Evolutionary conservation across 2,329 filamentous ascomycete genomes (phyloP).

Genomic region (Aspergillus uvarum): DNA sequence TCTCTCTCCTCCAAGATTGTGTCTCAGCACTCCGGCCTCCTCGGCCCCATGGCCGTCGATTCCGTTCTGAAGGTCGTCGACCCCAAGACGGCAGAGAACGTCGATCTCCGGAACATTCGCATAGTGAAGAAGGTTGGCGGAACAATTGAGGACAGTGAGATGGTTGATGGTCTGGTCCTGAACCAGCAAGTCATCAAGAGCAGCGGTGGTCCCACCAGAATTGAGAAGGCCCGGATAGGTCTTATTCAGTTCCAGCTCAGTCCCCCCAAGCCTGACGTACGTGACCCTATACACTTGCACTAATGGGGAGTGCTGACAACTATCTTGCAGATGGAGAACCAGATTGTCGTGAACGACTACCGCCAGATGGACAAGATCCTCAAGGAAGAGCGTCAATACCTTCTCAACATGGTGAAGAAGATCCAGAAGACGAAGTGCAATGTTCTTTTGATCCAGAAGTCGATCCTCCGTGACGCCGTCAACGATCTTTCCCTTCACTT

Average conservation of each 20-base stretch:
- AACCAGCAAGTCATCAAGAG: conserved; percentile 93
- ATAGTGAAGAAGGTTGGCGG: conserved; percentile 97
- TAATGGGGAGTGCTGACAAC: conserved; percentile 1
- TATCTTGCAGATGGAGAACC: conserved; percentile 83
- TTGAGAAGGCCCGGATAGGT: conserved; percentile 96
- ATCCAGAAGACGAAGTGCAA: conserved; percentile 99
- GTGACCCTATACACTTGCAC: conserved; percentile 30
- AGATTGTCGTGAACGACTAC: conserved; percentile 98
- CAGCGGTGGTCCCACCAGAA: conserved; percentile 82
- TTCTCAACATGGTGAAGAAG: conserved; percentile 99
- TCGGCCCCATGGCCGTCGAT: conserved; percentile 98
- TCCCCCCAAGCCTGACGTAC: conserved; percentile 91
- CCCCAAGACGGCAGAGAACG: conserved; percentile 90
- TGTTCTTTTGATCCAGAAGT: conserved; percentile 96
- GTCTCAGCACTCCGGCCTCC: conserved; percentile 89
- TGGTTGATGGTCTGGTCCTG: conserved; percentile 90
- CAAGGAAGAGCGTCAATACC: conserved; percentile 97
- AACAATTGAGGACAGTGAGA: conserved; percentile 97
- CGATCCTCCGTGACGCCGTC: conserved; percentile 93
- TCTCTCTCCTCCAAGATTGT: conserved; percentile 98
- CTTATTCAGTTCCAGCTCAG: conserved; percentile 98
- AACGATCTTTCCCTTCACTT: conserved; percentile 98
- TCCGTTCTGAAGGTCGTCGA: conserved; percentile 95
- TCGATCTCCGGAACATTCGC: conserved; percentile 92
- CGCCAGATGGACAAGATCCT: conserved; percentile 99